Conservation (phyloP, 2,329 filamentous ascomycete species). For the Ceratocystis harringtonii region DNA sequence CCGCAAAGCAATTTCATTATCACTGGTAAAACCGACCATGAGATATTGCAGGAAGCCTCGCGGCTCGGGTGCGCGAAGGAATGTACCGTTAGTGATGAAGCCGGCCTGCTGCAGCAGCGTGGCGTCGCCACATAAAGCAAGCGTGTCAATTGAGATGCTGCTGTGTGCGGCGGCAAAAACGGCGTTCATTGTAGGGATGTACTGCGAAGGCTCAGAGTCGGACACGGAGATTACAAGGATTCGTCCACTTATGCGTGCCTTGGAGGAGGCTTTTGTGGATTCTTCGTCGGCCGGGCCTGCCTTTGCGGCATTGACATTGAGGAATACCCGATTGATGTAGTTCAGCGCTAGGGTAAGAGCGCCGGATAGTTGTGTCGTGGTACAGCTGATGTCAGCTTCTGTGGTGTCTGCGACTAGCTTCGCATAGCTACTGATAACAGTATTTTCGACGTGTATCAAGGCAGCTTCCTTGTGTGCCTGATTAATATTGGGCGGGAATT, state of each 20-base stretch:
- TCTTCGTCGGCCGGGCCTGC: slow-evolving; percentile 27
- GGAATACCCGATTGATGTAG: slow-evolving; percentile 72
- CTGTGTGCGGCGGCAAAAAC: slow-evolving; percentile 90
- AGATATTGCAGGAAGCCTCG: slow-evolving; percentile 76
- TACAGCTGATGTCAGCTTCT: slow-evolving; percentile 48
- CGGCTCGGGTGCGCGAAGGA: slow-evolving; percentile 39
- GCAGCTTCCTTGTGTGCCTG: slow-evolving; percentile 84
- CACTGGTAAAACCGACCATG: slow-evolving; percentile 81
- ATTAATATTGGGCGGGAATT: slow-evolving; percentile 26
- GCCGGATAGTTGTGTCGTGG: slow-evolving; percentile 77
- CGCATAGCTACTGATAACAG: slow-evolving; percentile 59
- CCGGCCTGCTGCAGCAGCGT: slow-evolving; percentile 87
- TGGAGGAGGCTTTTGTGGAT: slow-evolving; percentile 41
- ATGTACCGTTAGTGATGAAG: slow-evolving; percentile 46
- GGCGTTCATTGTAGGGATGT: slow-evolving; percentile 96
- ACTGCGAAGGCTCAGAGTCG: slow-evolving; percentile 70
- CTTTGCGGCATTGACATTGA: slow-evolving; percentile 38
- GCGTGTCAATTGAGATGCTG: slow-evolving; percentile 79
- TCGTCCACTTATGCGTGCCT: slow-evolving; percentile 33
- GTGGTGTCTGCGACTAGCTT: slow-evolving; percentile 58
- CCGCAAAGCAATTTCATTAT: slow-evolving; percentile 38
- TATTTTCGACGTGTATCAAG: slow-evolving; percentile 73
- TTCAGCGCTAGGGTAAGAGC: slow-evolving; percentile 79
- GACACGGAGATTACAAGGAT: slow-evolving; percentile 86
- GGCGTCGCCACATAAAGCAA: slow-evolving; percentile 69